A percentile compares a stretch with the other conserved stretches of the same genome.
Evolutionary conservation across 2,329 filamentous ascomycete genomes (phyloP).

Genomic region (Furcasterigmium sp.): DNA sequence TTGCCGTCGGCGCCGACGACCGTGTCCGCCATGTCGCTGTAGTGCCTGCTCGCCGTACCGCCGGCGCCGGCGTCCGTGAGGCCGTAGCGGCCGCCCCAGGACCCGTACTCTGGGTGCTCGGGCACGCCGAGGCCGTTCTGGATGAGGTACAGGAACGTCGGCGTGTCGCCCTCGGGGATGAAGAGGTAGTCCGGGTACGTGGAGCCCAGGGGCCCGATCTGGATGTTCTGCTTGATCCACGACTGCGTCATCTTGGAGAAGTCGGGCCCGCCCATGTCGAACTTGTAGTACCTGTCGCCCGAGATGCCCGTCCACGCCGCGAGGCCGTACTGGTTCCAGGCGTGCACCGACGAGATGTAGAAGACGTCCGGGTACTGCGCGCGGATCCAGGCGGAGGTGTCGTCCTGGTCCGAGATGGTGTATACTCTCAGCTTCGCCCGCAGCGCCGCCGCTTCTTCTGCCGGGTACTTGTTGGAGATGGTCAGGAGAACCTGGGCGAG

Average conservation of each 20-base stretch:
- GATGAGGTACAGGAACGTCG: slow-evolving; percentile 41
- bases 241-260: slow-evolving; percentile 35
- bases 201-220: slow-evolving; percentile 36
- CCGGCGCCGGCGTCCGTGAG: background rate
- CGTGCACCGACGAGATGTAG: slow-evolving; percentile 50
- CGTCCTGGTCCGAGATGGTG: slow-evolving; percentile 54
- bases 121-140: slow-evolving; percentile 40
- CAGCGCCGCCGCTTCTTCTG: slow-evolving; percentile 25
- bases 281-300: slow-evolving; percentile 2
- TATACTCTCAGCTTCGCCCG: slow-evolving; percentile 41
- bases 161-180: slow-evolving; percentile 47
- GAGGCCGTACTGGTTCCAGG: slow-evolving; percentile 47
- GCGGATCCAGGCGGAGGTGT: slow-evolving; percentile 51
- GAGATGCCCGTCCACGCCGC: slow-evolving; percentile 53
- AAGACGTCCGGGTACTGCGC: slow-evolving; percentile 45
- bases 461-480: slow-evolving; percentile 25
- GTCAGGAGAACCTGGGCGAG: slow-evolving; percentile 41
- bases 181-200: slow-evolving; percentile 41
- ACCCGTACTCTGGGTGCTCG: slow-evolving; percentile 39
- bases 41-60: slow-evolving; percentile 5
- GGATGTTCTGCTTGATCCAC: slow-evolving; percentile 49
- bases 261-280: slow-evolving; percentile 1
- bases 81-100: slow-evolving; percentile 42
- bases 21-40: slow-evolving; percentile 19
- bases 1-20: slow-evolving; percentile 20